A percentile compares a stretch with the other conserved stretches of the same genome.
phyloP scores from a whole-genome alignment of 75 land plant genomes.

The Adiantum capillusveneris region DNA sequence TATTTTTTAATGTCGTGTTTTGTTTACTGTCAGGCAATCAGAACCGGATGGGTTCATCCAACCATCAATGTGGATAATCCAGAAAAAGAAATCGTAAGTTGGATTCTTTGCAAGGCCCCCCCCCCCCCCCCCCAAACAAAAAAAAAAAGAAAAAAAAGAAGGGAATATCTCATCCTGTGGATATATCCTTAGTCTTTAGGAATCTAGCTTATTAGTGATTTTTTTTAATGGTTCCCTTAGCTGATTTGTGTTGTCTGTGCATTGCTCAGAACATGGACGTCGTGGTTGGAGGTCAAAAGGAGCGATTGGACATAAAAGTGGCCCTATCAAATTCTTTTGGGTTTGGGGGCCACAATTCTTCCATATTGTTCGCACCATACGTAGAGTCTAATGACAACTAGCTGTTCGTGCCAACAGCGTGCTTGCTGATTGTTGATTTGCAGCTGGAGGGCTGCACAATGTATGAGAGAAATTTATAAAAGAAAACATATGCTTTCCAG shows the following conservation, averaged over 20 bases:
- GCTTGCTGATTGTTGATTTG: too few relatives aligned
- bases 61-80: slow-evolving; percentile 84
- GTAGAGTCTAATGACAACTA: slow-evolving; percentile 13
- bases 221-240: too few relatives aligned
- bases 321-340: slow-evolving; percentile 80
- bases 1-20: too few relatives aligned
- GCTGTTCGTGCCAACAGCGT: neutral
- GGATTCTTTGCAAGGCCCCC: neutral
- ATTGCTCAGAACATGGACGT: slow-evolving; percentile 41
- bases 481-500: too few relatives aligned
- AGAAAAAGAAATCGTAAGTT: slow-evolving; percentile 69
- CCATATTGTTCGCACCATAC: slow-evolving; percentile 72
- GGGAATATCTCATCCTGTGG: too few relatives aligned
- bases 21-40: slow-evolving; percentile 55
- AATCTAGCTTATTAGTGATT: too few relatives aligned
- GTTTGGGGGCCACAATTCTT: slow-evolving; percentile 89
- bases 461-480: too few relatives aligned
- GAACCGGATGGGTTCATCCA: slow-evolving; percentile 95
- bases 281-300: slow-evolving; percentile 59
- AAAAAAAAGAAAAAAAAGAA: too few relatives aligned
- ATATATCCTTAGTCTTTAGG: too few relatives aligned
- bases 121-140: too few relatives aligned
- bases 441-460: too few relatives aligned
- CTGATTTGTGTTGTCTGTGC: too few relatives aligned
- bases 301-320: slow-evolving; percentile 66